Conservation (phyloP, 257 asterid genomes). For the Ehretia macrophylla region DNA sequence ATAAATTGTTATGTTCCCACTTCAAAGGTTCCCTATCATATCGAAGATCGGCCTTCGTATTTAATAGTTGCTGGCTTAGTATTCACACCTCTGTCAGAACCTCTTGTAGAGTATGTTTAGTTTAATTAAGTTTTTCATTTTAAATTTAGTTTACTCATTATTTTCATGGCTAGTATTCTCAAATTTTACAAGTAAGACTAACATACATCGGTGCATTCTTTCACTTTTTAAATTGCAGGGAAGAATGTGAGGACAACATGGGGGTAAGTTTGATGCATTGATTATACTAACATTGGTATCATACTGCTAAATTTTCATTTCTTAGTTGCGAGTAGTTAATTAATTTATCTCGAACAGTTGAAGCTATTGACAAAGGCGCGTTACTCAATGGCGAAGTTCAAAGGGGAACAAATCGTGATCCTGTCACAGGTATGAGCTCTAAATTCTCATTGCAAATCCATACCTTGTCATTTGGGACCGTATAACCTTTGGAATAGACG, state of each 20-base stretch:
- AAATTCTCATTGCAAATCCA: neutral
- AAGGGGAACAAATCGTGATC: constrained; percentile 81
- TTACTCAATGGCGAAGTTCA: constrained; percentile 78
- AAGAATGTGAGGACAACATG: constrained; percentile 82
- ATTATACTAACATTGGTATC: constrained; percentile 8
- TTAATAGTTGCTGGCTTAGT: constrained; percentile 93
- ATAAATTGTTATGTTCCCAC: constrained; percentile 17
- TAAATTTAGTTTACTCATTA: constrained; percentile 1
- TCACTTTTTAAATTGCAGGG: constrained; percentile 41
- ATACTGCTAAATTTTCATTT: constrained; percentile 5
- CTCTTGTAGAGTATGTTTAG: constrained; percentile 67
- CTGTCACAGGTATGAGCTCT: constrained; percentile 72
- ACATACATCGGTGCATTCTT: constrained; percentile 1
- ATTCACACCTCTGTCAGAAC: constrained; percentile 94
- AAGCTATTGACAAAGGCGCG: constrained; percentile 82
- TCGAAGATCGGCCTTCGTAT: constrained; percentile 91
- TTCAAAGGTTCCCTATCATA: constrained; percentile 87
- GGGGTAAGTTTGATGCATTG: constrained; percentile 46
- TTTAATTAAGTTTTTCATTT: constrained; percentile 3
- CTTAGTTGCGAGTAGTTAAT: constrained; percentile 7
- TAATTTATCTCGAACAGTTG: constrained; percentile 45
- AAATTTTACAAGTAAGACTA: constrained; percentile 5
- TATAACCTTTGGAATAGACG: too few relatives aligned
- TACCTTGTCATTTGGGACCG: too few relatives aligned
- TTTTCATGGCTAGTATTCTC: constrained; percentile 7